Evolutionary conservation across 768 basidiomycete species (phyloP).

Genomic region (Lactifluus piperatus): DNA sequence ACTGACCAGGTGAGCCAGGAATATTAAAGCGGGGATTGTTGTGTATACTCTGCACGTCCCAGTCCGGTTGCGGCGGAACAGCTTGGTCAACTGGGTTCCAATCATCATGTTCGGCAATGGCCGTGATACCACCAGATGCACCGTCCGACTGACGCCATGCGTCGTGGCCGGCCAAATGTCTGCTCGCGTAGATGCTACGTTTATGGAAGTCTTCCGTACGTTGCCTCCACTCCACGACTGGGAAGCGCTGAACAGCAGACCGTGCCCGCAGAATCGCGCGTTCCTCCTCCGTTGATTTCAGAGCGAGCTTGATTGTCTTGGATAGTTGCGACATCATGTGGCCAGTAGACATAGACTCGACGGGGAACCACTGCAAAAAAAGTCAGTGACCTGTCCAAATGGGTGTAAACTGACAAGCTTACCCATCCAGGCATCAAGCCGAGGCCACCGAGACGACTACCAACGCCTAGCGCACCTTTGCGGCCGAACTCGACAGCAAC

Average conservation of each 20-base stretch:
- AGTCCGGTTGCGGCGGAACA: slow-evolving; percentile 63
- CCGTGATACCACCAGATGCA: slow-evolving; percentile 32
- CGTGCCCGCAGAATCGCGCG: slow-evolving; percentile 88
- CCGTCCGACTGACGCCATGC: slow-evolving; percentile 77
- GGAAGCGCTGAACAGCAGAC: slow-evolving; percentile 93
- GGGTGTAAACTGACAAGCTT: slow-evolving; percentile 26
- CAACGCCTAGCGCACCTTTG: slow-evolving; percentile 94
- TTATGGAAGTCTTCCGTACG: slow-evolving; percentile 92
- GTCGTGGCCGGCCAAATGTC: slow-evolving; percentile 55
- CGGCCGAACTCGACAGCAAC: slow-evolving; percentile 95
- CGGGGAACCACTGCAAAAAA: slow-evolving; percentile 79
- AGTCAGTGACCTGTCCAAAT: background rate
- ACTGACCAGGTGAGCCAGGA: slow-evolving; percentile 53
- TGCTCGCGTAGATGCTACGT: slow-evolving; percentile 68
- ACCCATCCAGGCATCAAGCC: slow-evolving; percentile 99
- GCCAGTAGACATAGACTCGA: slow-evolving; percentile 84
- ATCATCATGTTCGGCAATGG: slow-evolving; percentile 63
- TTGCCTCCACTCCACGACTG: slow-evolving; percentile 96
- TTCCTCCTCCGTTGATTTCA: slow-evolving; percentile 86
- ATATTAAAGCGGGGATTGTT: slow-evolving; percentile 33
- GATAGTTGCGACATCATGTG: slow-evolving; percentile 93
- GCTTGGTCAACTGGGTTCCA: slow-evolving; percentile 68
- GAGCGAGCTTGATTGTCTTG: slow-evolving; percentile 90
- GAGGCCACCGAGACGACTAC: slow-evolving; percentile 86
- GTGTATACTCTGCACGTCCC: slow-evolving; percentile 55